These are phyloP conservation scores for Ophiocordyceps camponoti-rufipedis DNA, from an alignment of 2,329 filamentous ascomycete species.

Conservation along the genomic window DNA sequence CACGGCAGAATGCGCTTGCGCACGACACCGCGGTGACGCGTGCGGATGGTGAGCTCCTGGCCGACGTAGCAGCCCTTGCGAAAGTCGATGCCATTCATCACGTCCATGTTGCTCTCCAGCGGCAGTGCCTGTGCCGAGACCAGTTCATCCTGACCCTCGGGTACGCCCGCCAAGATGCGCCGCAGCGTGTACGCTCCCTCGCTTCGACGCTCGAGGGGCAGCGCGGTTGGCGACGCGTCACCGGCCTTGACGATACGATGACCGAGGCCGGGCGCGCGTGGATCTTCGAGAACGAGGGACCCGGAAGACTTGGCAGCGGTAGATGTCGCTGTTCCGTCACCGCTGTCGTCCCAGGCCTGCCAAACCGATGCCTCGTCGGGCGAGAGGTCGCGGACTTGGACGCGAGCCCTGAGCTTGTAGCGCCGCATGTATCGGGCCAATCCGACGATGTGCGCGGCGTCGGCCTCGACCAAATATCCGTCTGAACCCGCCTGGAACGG, in stretches of 20 bases:
- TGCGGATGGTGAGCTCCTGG: conserved; percentile 91
- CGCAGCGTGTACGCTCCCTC: conserved; percentile 53
- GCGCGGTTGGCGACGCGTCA: conserved; percentile 10
- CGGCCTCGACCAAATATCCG: conserved; percentile 60
- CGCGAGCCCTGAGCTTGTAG: conserved; percentile 72
- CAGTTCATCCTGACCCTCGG: conserved; percentile 75
- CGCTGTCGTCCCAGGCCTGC: conserved; percentile 51
- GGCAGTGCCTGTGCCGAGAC: conserved; percentile 53
- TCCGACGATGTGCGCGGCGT: conserved; percentile 42
- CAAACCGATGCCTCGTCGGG: conserved; percentile 49
- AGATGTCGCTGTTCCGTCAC: neutral
- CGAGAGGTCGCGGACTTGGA: conserved; percentile 48
- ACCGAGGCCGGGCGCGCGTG: conserved; percentile 36
- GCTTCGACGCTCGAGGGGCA: conserved; percentile 26
- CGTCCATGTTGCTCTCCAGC: conserved; percentile 77
- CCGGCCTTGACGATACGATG: conserved; percentile 23
- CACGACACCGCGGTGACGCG: conserved; percentile 84
- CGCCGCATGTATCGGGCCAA: conserved; percentile 60
- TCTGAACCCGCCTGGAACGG: conserved; percentile 10
- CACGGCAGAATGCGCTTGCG: conserved; percentile 78
- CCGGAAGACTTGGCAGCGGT: neutral
- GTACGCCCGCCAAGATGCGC: conserved; percentile 61
- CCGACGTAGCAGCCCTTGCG: conserved; percentile 94
- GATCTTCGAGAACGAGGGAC: conserved; percentile 26
- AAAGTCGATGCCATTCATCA: conserved; percentile 75